These are phyloP conservation scores for Austroboletus niveus DNA, from an alignment of 1,284 basidiomycete genomes.

Conservation along the genomic window DNA sequence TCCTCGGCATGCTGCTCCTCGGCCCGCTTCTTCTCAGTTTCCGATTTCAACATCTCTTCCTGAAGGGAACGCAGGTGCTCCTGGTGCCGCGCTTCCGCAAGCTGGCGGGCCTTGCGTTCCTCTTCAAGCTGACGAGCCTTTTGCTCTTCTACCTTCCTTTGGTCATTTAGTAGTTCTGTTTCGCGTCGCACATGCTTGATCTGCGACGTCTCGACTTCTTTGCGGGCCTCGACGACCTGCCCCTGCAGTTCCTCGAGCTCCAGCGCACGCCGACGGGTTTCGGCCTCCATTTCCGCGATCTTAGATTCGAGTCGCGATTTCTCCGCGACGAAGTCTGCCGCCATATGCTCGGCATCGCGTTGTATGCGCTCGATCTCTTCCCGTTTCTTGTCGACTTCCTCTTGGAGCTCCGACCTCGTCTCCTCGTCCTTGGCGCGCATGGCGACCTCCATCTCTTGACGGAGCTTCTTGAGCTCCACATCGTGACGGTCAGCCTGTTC, in stretches of 20 bases:
- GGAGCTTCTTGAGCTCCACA: conserved; percentile 35
- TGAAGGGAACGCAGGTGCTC: conserved; percentile 29
- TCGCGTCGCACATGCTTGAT: conserved; percentile 29
- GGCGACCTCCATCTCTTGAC: conserved; percentile 38
- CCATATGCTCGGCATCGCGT: conserved; percentile 31
- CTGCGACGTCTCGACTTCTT: conserved; percentile 30
- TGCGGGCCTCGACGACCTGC: conserved; percentile 29
- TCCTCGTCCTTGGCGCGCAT: conserved; percentile 40
- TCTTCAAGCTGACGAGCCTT: conserved; percentile 30
- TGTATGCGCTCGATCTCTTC: conserved; percentile 32
- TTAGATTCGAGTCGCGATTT: conserved; percentile 32
- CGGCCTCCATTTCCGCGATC: conserved; percentile 29
- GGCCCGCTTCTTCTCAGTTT: conserved; percentile 23
- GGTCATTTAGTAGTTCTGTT: conserved; percentile 22
- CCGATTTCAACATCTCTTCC: conserved; percentile 26
- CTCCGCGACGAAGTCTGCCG: conserved; percentile 32
- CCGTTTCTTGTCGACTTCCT: conserved; percentile 35
- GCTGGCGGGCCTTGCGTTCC: conserved; percentile 28
- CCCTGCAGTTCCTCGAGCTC: conserved; percentile 28
- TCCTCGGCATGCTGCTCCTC: conserved; percentile 27
- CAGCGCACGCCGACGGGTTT: conserved; percentile 19
- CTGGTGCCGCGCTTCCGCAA: conserved; percentile 30
- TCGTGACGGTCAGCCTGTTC: conserved; percentile 36
- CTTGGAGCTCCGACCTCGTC: conserved; percentile 36
- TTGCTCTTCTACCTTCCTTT: conserved; percentile 25